These are phyloP conservation scores for Fusarium secorum DNA, from an alignment of 2,329 filamentous ascomycete species.

Conservation along the genomic window DNA sequence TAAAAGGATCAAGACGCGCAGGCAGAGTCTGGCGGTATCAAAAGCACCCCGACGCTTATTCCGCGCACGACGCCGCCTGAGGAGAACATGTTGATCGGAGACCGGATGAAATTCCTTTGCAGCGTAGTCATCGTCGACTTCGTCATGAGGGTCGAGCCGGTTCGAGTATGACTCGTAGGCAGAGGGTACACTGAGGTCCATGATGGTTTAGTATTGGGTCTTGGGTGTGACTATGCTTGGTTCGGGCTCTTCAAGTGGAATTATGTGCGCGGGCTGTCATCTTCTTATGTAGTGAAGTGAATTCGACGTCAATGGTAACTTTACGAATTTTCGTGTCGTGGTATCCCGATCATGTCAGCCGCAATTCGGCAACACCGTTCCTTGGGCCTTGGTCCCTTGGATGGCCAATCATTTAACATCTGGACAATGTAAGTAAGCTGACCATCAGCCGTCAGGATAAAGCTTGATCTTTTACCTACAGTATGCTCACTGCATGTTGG, in stretches of 20 bases:
- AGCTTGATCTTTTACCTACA: background rate
- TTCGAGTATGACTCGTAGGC: conserved; percentile 13
- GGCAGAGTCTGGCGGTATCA: background rate
- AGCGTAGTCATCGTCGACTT: background rate
- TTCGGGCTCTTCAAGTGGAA: background rate
- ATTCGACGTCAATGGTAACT: background rate
- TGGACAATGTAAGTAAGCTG: background rate
- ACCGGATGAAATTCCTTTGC: background rate
- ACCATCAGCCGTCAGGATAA: background rate
- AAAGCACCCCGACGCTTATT: background rate
- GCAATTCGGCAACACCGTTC: background rate
- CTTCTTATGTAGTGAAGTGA: background rate
- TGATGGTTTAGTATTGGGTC: background rate
- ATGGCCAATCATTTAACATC: background rate
- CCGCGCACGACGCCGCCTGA: background rate
- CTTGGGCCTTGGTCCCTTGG: rapidly evolving
- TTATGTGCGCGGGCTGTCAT: background rate
- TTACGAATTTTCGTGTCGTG: background rate
- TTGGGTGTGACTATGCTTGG: background rate
- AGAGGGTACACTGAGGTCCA: background rate
- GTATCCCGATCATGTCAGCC: background rate
- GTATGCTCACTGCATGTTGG: background rate
- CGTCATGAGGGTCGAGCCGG: conserved; percentile 6
- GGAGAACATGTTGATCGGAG: background rate
- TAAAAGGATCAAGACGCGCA: conserved; percentile 1